Evolutionary conservation across 148 eudicot species (phyloP), one percentile per base, ranked within the genome.

Genomic region (Linanthus parryae): DNA sequence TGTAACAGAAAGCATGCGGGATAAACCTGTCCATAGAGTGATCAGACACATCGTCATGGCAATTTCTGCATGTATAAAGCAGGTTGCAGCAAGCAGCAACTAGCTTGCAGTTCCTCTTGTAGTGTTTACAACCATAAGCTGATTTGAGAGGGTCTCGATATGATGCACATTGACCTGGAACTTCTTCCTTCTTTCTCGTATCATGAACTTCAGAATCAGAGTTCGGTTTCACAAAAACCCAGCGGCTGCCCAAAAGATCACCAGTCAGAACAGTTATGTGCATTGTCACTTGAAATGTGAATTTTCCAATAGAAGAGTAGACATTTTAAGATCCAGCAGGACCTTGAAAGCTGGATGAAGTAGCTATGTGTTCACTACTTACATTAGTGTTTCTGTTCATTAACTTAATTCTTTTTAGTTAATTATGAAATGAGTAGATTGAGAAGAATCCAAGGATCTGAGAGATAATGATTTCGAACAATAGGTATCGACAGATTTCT

Each of bases 61-160:
- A 91, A 23, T 65, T 82, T 54, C 85, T 77, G 73, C 98, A 91
- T 8, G 98, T 73, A 63, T 65, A 81, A 24, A 91, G 60, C 64
- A 46, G 71, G 67, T 83, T 73, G 70, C 98, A 91, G 61, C 98
- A 91, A 44, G 87, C 66, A 58, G 94, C 71, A 39, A 86, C 64
- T 58, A 91, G 77, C 70, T 91, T 91, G 34, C 98, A 91, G 66
- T 83, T 91, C 69, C 85, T 82, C 65, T 86, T 83, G 81, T 91
- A 91, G 71, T 91, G 98, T 58, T 71, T 64, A 71, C 98, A 91
- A 26, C 98, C 98, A 59, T 81, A 83, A 38, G 44, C 48, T 47
- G 69, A 73, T 46, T 70, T 68, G 30, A 36, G 76, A 27, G 64
- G 34, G 52, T 83, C 95, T 46, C 76, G 54, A 57, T 76, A 87